Percentiles rank a stretch among this genome's conserved stretches.
phyloP scores from a whole-genome alignment of 352 stramenopile species.

The Phytophthora chlamydospora region DNA sequence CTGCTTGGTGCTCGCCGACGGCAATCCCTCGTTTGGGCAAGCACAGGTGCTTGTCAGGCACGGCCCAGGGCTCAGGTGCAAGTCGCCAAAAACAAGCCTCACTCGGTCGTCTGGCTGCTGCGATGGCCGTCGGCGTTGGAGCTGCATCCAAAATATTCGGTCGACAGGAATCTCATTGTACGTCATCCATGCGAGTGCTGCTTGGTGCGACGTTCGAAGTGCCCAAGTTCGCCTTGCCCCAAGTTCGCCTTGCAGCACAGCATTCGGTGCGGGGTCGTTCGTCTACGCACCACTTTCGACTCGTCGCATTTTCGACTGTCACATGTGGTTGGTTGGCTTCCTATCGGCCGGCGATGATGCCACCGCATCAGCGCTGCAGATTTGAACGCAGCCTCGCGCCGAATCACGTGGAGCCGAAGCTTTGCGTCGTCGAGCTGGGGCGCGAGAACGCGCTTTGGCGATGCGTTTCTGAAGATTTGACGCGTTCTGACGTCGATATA shows the following conservation, averaged over 20 bases:
- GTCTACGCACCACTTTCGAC: slow-evolving; percentile 23
- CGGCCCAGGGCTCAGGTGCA: no score
- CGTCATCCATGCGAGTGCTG: not conserved
- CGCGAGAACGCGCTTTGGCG: no score
- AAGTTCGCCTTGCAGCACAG: slow-evolving; percentile 1
- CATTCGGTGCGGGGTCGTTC: slow-evolving; percentile 3
- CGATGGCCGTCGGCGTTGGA: not conserved
- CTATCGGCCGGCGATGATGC: slow-evolving; percentile 19
- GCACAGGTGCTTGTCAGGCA: not conserved
- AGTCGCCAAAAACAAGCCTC: slow-evolving; percentile 4
- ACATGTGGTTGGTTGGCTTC: slow-evolving; percentile 22
- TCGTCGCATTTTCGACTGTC: slow-evolving; percentile 37
- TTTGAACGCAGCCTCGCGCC: slow-evolving; percentile 8
- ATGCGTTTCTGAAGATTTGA: not conserved
- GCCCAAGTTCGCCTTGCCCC: not conserved
- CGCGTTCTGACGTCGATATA: no score
- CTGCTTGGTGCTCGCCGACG: slow-evolving; percentile 11
- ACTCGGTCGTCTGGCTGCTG: slow-evolving; percentile 8
- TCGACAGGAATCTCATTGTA: not conserved
- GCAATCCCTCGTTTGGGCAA: not conserved
- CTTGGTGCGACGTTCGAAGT: slow-evolving; percentile 1
- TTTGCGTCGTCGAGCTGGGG: not conserved
- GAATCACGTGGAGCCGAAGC: slow-evolving; percentile 7
- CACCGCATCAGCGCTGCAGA: slow-evolving; percentile 4
- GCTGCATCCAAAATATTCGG: not conserved